Evolutionary conservation across 2,329 filamentous ascomycete genomes (phyloP), one percentile per base, ranked within the genome.

Genomic region (Arachnopeziza araneosa): DNA sequence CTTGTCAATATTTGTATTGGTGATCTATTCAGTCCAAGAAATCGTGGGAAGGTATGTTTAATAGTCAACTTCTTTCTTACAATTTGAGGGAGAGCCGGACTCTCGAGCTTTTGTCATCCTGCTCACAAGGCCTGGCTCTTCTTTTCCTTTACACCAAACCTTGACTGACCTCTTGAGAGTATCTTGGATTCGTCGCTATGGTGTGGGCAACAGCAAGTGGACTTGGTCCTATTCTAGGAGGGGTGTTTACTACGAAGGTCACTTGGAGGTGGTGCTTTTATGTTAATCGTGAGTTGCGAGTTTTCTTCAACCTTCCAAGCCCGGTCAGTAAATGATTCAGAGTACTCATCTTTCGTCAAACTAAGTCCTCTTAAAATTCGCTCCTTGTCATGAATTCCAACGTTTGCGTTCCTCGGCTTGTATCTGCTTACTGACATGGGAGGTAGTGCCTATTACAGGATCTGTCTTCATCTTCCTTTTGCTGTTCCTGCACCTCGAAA

Each of bases 401-500:
- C n/a, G n/a, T n/a, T n/a, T n/a, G n/a, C n/a, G n/a, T n/a, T n/a
- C n/a, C n/a, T n/a, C n/a, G n/a, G n/a, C n/a, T n/a, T n/a, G n/a
- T n/a, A 19, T 12, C 17, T 3, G 17, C 17, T 17, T 44, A 44
- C 36, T 44, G 36, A 44, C 17, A 30, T 44, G 6, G 3, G 6
- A 44, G 36, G 17, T n/a, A n/a, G n/a, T n/a, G n/a, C 36, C 36
- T 17, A 44, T 44, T 44, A 4, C 36, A 44, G 36, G 36, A 5
- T 44, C 17, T 14, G 17, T 12, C 17, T 44, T 44, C 36, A 19
- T 83, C 23, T 78, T 86, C 50, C 76, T 88, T 8, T 70, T 83
- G 36, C 79, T 89, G 69, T 84, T 86, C 67, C 77, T 90, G 12
- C 82, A 88, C 66, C 72, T 90, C n/a, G 81, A 88, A 57, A 87